Evolutionary conservation across 495 filamentous ascomycete genomes (phyloP), one percentile per base, ranked within the genome.

Genomic region (Lepidopterella palustris): DNA sequence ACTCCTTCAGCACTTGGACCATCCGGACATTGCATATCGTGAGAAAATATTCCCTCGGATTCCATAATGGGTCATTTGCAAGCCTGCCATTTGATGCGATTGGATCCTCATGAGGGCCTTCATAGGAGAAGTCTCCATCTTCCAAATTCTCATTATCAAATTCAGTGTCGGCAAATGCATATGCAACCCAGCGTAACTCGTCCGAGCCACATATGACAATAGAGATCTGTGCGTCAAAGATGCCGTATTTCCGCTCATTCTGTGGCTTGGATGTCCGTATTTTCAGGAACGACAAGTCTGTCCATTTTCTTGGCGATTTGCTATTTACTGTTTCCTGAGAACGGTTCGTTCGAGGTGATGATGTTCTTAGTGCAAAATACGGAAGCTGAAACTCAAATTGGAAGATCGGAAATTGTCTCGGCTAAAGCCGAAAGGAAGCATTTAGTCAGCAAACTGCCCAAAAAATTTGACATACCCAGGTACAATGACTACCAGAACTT

Each of bases 311-410:
- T 31, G 2, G 3, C 39, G n/a, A 20, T n/a, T n/a, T n/a, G n/a
- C n/a, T n/a, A n/a, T n/a, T n/a, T n/a, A n/a, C n/a, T 27, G 32
- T 31, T 13, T 2, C 10, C 25, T 23, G 47, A 20, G 25, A 3
- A 40, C 2, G 8, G 35, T 21, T 9, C 25, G 2, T 26, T 28
- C 15, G 48, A n/a, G 47, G 10, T 9, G 18, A 6, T 18, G 2
- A 52, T 3, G 9, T 27, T 47, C 27, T 56, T 18, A 57, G 42
- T 5, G 45, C 59, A 9, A 49, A 52, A 25, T 56, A 57, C 2
- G 59, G 53, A 25, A 61, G 13, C n/a, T 61, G 59, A 15, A 61
- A 51, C 31, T 61, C 53, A 18, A 61, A 27, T 0, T 29, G 53
- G 29, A 61, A 61, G 11, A 40, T 32, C 5, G 23, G 15, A 39